Conservation (phyloP, 1,284 basidiomycete genomes). For the Meripilus lineatus region DNA sequence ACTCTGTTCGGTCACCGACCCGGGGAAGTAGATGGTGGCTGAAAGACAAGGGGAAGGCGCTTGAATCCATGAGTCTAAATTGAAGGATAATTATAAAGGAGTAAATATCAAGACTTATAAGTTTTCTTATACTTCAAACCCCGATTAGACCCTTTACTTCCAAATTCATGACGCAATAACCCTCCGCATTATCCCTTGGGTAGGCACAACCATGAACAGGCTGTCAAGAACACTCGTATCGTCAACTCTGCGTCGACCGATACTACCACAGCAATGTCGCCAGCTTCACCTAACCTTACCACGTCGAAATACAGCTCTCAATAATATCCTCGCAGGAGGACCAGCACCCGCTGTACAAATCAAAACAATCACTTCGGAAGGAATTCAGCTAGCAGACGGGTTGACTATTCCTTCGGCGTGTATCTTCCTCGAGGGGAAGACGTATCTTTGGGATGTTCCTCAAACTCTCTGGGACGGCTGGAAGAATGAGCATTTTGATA, state of each 20-base stretch:
- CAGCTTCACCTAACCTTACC: conserved; percentile 12
- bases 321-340: conserved; percentile 70
- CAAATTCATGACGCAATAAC: too few species aligned
- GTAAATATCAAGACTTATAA: too few species aligned
- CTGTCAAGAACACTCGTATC: conserved; percentile 2
- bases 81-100: too few species aligned
- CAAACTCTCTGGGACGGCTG: conserved; percentile 59
- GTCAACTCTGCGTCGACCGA: background rate
- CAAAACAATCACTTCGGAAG: conserved; percentile 50
- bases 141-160: too few species aligned
- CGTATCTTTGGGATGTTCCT: conserved; percentile 89
- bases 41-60: too few species aligned
- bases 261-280: conserved; percentile 8
- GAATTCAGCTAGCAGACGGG: conserved; percentile 70
- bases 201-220: conserved; percentile 4
- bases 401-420: conserved; percentile 74
- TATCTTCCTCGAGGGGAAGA: conserved; percentile 82
- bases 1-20: too few species aligned
- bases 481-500: conserved; percentile 67
- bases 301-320: conserved; percentile 33
- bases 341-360: conserved; percentile 69
- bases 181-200: background rate
- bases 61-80: too few species aligned
- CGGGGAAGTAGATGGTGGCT: too few species aligned
- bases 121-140: too few species aligned